Conservation (phyloP, 164 flowering plant species). For the Magnolia kwangsiensis region DNA sequence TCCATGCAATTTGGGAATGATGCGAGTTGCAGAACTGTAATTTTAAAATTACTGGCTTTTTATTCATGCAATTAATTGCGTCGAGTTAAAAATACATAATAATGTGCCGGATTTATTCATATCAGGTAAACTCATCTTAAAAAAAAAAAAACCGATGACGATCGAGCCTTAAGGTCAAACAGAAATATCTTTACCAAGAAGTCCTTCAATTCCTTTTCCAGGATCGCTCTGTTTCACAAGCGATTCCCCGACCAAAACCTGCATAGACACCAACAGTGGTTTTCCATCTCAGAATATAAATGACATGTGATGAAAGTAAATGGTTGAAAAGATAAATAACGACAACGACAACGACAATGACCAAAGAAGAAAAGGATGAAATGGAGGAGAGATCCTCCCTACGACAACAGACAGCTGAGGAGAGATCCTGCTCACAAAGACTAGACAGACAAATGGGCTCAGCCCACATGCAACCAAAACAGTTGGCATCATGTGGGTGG, state of each 20-base stretch:
- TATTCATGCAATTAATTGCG: too few species aligned
- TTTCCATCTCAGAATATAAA: background rate
- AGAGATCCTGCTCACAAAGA: background rate
- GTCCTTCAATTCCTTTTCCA: constrained; percentile 56
- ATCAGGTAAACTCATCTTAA: background rate
- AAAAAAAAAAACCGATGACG: too few species aligned
- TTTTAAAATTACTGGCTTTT: too few species aligned
- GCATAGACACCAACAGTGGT: constrained; percentile 13
- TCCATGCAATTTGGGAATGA: too few species aligned
- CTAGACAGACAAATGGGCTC: background rate
- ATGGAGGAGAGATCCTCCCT: background rate
- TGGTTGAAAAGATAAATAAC: background rate
- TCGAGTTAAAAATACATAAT: background rate
- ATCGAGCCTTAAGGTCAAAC: constrained; percentile 13
- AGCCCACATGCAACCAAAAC: too few species aligned
- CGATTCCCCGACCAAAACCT: constrained; percentile 97
- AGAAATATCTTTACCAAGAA: constrained; percentile 83
- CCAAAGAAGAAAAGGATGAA: background rate
- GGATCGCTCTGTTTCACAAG: constrained; percentile 78
- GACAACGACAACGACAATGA: background rate
- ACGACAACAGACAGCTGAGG: background rate
- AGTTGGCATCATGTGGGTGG: too few species aligned
- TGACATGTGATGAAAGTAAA: background rate
- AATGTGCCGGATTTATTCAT: background rate
- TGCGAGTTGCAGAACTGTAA: too few species aligned